phyloP scores from a whole-genome alignment of 495 filamentous ascomycete genomes.

The Penicillium diatomitis region DNA sequence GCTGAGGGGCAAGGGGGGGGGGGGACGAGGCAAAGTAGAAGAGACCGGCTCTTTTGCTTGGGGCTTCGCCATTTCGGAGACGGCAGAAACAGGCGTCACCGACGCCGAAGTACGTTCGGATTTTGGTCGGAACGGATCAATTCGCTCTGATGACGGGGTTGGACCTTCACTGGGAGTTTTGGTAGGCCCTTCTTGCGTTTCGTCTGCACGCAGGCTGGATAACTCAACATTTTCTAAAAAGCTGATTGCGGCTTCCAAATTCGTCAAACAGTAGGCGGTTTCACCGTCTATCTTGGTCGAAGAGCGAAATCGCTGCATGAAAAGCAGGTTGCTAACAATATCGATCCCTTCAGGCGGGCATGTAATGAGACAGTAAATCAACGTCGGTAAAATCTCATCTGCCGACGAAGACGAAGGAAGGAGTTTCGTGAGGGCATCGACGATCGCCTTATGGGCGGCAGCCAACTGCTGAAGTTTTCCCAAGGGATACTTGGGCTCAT shows the following conservation, averaged over 20 bases:
- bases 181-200: constrained; percentile 51
- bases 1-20: constrained; percentile 36
- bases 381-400: constrained; percentile 90
- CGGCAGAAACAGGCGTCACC: constrained; percentile 24
- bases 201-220: constrained; percentile 80
- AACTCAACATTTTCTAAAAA: constrained; percentile 98
- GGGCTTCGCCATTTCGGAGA: constrained; percentile 26
- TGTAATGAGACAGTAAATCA: constrained; percentile 92
- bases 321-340: constrained; percentile 85
- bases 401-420: constrained; percentile 86
- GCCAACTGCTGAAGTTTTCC: constrained; percentile 89
- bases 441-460: constrained; percentile 83
- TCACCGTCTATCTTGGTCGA: constrained; percentile 83
- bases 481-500: constrained; percentile 73
- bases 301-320: constrained; percentile 88
- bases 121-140: constrained; percentile 21
- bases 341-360: constrained; percentile 79
- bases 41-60: constrained; percentile 26
- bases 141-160: constrained; percentile 39
- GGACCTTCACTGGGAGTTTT: constrained; percentile 44
- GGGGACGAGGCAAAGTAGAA: constrained; percentile 33
- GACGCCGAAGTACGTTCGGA: constrained; percentile 25
- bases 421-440: constrained; percentile 69
- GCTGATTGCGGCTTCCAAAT: constrained; percentile 86
- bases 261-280: constrained; percentile 91